A percentile compares a stretch with the other conserved stretches of the same genome.
Conservation (phyloP, 441 rosid genomes). For the Jatropha podagrica region DNA sequence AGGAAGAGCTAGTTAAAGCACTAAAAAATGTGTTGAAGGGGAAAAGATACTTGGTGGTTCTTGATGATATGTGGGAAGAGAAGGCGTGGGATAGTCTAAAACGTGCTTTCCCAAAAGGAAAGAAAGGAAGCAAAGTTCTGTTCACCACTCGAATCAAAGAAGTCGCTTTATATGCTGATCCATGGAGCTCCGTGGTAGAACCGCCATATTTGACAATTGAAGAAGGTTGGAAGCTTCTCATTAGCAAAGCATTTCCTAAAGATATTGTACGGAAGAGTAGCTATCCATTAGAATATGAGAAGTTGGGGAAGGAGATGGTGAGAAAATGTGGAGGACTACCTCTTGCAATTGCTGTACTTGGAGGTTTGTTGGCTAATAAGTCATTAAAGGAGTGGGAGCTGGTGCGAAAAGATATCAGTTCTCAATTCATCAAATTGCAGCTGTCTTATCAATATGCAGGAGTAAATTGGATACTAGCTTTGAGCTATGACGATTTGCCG, state of each 20-base stretch:
- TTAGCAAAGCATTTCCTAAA: constrained; percentile 25
- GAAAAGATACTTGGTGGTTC: constrained; percentile 36
- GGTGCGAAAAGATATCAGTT: background rate
- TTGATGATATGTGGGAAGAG: constrained; percentile 35
- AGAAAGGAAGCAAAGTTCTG: constrained; percentile 33
- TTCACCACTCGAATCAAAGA: constrained; percentile 31
- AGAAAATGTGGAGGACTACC: constrained; percentile 24
- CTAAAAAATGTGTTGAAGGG: constrained; percentile 21
- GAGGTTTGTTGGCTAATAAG: constrained; percentile 17
- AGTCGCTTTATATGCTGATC: constrained; percentile 31
- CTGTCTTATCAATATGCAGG: background rate
- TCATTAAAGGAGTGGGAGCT: background rate
- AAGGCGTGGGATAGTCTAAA: constrained; percentile 31
- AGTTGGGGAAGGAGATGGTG: constrained; percentile 21
- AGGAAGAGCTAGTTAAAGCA: constrained; percentile 25
- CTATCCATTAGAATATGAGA: background rate
- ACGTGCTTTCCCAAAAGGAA: constrained; percentile 25
- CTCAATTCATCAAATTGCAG: constrained; percentile 8
- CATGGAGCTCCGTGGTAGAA: constrained; percentile 23
- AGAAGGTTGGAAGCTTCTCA: constrained; percentile 38
- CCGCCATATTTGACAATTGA: constrained; percentile 26
- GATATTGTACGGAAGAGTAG: background rate
- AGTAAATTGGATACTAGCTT: constrained; percentile 15
- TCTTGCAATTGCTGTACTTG: constrained; percentile 16
- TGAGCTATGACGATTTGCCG: constrained; percentile 31